Evolutionary conservation across 495 filamentous ascomycete genomes (phyloP), one percentile per base, ranked within the genome.

Genomic region (Podospora pseudocomata): DNA sequence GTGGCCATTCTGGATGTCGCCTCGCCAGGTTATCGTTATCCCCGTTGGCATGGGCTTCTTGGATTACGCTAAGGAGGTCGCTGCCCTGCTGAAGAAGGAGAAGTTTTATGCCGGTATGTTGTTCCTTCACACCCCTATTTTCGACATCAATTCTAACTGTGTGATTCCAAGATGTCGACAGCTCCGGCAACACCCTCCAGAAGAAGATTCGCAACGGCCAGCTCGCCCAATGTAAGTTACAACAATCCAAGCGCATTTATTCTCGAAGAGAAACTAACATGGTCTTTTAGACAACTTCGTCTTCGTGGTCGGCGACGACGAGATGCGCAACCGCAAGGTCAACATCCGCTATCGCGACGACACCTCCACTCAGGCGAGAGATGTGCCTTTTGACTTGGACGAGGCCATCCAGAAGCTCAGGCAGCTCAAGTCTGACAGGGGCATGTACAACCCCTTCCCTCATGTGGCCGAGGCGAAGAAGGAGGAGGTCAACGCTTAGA

Each of bases 1-100:
- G 80, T 98, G 94, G 94, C 95, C 95, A 0, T 97, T 97, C 86
- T 99, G 95, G 95, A 80, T 99, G 67, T 94, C 89, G 70, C 95
- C 95, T 28, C 89, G 94, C 20, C 95, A 99, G 81, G 86, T 98
- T 60, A 81, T 98, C 68, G 88, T 98, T 65, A 89, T 98, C 7
- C 96, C 95, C 2, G 94, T 99, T 69, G 94, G 94, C 85, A 90
- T 90, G 20, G 85, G 86, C 39, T 87, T 89, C 69, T 90, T 92
- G 72, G 91, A 92, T 70, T 99, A 98, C 75, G 92, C 88, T 19
- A 83, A 90, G 75, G 95, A 98, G 80, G 85, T 98, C 19, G 91
- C 91, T 76, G 70, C 67, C 13, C 78, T 86, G 23, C 83, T 90
- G 70, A 83, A 84, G 64, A 79, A 77, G 57, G 75, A 88, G 72